Evolutionary conservation across 2,329 filamentous ascomycete species (phyloP).

Genomic region (Penicillium hordei): DNA sequence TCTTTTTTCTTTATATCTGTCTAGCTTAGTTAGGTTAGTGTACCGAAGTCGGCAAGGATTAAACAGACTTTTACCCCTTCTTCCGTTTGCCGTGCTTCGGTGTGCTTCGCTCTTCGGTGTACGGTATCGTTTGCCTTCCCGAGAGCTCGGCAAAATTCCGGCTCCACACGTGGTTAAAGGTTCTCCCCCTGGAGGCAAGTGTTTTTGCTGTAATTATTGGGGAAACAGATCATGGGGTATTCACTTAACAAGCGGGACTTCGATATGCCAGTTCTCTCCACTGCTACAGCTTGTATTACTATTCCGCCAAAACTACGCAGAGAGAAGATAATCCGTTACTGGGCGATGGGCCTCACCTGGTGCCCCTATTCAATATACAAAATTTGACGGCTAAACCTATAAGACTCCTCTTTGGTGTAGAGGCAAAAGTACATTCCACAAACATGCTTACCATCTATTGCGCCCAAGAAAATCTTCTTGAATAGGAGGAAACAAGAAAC

Average conservation of each 20-base stretch:
- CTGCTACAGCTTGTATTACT: not conserved
- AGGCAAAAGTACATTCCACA: not conserved
- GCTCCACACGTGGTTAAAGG: constrained; percentile 20
- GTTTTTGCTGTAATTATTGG: not conserved
- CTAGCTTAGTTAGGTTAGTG: not conserved
- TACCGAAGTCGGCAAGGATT: not conserved
- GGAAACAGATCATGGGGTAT: constrained; percentile 8
- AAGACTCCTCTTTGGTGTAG: not conserved
- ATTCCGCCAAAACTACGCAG: constrained; percentile 11
- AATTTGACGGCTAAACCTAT: constrained; percentile 14
- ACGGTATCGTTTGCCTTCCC: not conserved
- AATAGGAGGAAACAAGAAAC: not conserved
- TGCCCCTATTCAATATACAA: not conserved
- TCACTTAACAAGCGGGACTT: constrained; percentile 10
- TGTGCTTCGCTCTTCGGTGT: not conserved
- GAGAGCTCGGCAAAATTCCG: constrained; percentile 2
- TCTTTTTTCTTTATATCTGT: not conserved
- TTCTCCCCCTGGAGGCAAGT: constrained; percentile 18
- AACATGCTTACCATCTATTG: not conserved
- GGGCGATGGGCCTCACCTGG: constrained; percentile 13
- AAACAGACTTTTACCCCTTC: constrained; percentile 7
- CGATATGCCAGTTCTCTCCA: constrained; percentile 13
- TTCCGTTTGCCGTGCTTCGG: not conserved
- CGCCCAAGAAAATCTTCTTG: not conserved
- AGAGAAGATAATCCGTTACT: constrained; percentile 9